phyloP scores from a whole-genome alignment of 1,284 basidiomycete species.

The Meripilus lineatus region DNA sequence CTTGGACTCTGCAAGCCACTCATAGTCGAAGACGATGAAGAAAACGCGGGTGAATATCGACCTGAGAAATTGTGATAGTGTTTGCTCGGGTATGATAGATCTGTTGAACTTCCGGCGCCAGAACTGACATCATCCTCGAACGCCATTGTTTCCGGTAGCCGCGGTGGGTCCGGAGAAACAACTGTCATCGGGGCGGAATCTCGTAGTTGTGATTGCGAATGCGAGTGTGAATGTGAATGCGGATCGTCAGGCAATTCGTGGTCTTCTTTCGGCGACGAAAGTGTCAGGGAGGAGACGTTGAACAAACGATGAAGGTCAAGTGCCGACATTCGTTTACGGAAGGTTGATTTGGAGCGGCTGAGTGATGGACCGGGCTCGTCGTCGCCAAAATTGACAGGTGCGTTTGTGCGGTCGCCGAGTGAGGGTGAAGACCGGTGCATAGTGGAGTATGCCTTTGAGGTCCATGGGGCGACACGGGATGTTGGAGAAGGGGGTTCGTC shows the following conservation, averaged over 20 bases:
- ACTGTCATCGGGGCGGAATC: constrained; percentile 2
- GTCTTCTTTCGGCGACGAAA: neutral
- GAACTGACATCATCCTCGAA: no score
- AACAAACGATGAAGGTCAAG: constrained; percentile 29
- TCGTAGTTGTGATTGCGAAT: constrained; percentile 5
- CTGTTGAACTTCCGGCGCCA: no score
- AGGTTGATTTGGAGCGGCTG: constrained; percentile 25
- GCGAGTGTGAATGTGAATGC: constrained; percentile 8
- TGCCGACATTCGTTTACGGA: constrained; percentile 26
- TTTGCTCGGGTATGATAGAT: neutral
- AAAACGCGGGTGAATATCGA: constrained; percentile 2
- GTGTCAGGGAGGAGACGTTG: constrained; percentile 12
- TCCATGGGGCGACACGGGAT: constrained; percentile 2
- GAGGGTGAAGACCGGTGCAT: neutral
- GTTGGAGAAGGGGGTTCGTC: constrained; percentile 11
- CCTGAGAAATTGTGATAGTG: constrained; percentile 9
- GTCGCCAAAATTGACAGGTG: constrained; percentile 6
- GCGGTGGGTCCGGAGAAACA: constrained; percentile 5
- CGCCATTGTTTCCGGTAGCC: no score
- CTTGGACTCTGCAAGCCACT: neutral
- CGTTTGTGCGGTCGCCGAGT: constrained; percentile 6
- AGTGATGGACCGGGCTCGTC: constrained; percentile 12
- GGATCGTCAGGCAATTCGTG: neutral
- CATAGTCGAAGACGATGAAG: neutral
- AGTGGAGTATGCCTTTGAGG: constrained; percentile 1